A percentile compares a stretch with the other conserved stretches of the same genome.
Conservation (phyloP, 108 stramenopile species). For the Fragilariopsis cylindrus region DNA sequence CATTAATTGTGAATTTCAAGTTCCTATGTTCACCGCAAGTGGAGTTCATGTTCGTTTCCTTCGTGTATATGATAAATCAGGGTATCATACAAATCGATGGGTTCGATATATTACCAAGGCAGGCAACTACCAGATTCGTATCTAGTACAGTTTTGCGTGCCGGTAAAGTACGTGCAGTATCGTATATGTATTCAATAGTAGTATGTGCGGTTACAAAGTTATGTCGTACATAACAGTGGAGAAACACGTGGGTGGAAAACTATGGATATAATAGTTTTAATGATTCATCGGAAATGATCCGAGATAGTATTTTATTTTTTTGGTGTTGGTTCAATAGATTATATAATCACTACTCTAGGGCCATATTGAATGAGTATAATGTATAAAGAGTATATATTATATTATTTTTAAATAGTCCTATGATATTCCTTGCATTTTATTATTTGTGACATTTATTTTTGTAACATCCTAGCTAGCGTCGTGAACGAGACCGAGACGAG, state of each 20-base stretch:
- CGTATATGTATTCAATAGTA: background rate
- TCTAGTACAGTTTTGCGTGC: slow-evolving; percentile 52
- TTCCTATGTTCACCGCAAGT: slow-evolving; percentile 97
- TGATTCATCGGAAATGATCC: too few relatives aligned
- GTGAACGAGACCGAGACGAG: slow-evolving; percentile 3
- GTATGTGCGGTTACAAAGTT: too few relatives aligned
- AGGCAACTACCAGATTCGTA: slow-evolving; percentile 94
- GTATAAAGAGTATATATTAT: background rate
- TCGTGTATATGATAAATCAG: slow-evolving; percentile 97
- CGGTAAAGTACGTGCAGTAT: background rate
- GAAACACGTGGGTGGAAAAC: too few relatives aligned
- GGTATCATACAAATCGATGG: slow-evolving; percentile 96
- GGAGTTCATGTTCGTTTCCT: slow-evolving; percentile 98
- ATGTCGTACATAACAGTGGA: too few relatives aligned
- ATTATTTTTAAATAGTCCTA: background rate
- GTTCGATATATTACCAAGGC: slow-evolving; percentile 99
- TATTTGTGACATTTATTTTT: too few relatives aligned
- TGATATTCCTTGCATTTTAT: too few relatives aligned
- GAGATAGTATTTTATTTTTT: too few relatives aligned
- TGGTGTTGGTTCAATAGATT: too few relatives aligned
- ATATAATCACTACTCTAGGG: background rate
- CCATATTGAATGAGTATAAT: background rate
- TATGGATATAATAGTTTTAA: too few relatives aligned
- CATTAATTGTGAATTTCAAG: slow-evolving; percentile 95
- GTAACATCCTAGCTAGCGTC: too few relatives aligned